Evolutionary conservation across 2,329 filamentous ascomycete genomes (phyloP).

Genomic region (Aaosphaeria arxii): DNA sequence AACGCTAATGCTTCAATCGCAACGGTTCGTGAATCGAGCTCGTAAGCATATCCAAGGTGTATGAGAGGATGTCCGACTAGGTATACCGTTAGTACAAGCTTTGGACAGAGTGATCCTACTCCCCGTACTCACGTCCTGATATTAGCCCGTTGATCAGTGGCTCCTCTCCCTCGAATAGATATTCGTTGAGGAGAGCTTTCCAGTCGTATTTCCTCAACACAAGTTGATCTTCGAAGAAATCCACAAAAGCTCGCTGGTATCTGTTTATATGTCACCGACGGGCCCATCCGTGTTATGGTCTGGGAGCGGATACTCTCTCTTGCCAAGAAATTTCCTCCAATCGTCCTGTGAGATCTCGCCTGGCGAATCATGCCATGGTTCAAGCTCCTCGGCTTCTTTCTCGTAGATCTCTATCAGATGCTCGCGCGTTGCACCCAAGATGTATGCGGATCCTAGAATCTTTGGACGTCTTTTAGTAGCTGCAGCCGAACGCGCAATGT

Average conservation of each 20-base stretch:
- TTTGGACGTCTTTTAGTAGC: slow-evolving; percentile 36
- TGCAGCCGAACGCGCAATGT: slow-evolving; percentile 5
- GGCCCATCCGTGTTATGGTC: background rate
- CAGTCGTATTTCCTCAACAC: slow-evolving; percentile 78
- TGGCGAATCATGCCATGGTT: slow-evolving; percentile 80
- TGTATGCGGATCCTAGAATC: slow-evolving; percentile 79
- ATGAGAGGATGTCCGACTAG: slow-evolving; percentile 88
- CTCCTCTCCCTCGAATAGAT: slow-evolving; percentile 69
- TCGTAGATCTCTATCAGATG: slow-evolving; percentile 83
- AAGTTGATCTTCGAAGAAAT: slow-evolving; percentile 93
- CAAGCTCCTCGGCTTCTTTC: slow-evolving; percentile 65
- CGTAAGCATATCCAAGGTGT: slow-evolving; percentile 89
- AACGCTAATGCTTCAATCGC: slow-evolving; percentile 85
- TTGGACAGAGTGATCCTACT: background rate
- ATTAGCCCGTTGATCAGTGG: slow-evolving; percentile 81
- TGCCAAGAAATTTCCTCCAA: slow-evolving; percentile 82
- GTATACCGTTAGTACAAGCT: slow-evolving; percentile 1
- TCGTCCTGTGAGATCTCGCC: slow-evolving; percentile 79
- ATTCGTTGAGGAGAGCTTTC: slow-evolving; percentile 73
- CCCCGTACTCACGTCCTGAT: slow-evolving; percentile 63
- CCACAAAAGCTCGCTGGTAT: slow-evolving; percentile 87
- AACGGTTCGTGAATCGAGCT: slow-evolving; percentile 79
- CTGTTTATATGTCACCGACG: slow-evolving; percentile 27
- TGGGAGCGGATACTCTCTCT: slow-evolving; percentile 54
- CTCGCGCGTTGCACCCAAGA: slow-evolving; percentile 71